Evolutionary conservation across 2,329 filamentous ascomycete species (phyloP), one percentile per base, ranked within the genome.

Genomic region (Penicillium corylophilum): DNA sequence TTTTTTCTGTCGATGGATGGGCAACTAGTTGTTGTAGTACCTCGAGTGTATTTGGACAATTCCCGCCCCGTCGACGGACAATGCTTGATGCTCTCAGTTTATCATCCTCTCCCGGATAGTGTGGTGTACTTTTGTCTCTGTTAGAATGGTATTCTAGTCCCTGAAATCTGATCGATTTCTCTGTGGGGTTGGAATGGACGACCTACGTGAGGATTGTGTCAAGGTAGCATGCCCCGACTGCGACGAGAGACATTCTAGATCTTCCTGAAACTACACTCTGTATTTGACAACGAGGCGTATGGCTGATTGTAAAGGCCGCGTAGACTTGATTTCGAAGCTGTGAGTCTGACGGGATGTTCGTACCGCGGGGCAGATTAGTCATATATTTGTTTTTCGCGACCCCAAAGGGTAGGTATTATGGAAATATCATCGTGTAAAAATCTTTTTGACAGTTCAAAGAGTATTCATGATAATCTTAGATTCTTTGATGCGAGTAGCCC

Each of bases 11-110:
- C 6, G 52, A 23, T 13, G 36, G 23, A 40, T 59, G 35, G 31
- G 55, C 48, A 12, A 84, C 62, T 16, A 89, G 77, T 66, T 90
- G 85, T 55, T 83, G 78, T 23, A 91, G 73, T 8, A 91, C 87
- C 65, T 90, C 80, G 29, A 90, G 79, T 3, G 82, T 82, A 66
- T 91, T 91, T 22, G 84, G 81, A 56, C 85, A 84, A 68, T 91
- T 92, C 28, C 88, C 88, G 46, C 88, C 88, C 23, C 87, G 81
- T 26, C 87, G 82, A 39, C 79, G 78, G 31, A 75, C 71, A 48
- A 87, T 67, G 22, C 65, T 76, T 2, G 81, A 80, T 16, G 88
- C 87, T 28, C 87, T 84, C 36, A 89, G 76, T 70, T 91, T 91
- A 43, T 83, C 79, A 73, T 92, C 88, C 72, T 91, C 87, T 6